These are phyloP conservation scores for Breviolum minutum DNA, from an alignment of 73 alveolate species.

Conservation along the genomic window DNA sequence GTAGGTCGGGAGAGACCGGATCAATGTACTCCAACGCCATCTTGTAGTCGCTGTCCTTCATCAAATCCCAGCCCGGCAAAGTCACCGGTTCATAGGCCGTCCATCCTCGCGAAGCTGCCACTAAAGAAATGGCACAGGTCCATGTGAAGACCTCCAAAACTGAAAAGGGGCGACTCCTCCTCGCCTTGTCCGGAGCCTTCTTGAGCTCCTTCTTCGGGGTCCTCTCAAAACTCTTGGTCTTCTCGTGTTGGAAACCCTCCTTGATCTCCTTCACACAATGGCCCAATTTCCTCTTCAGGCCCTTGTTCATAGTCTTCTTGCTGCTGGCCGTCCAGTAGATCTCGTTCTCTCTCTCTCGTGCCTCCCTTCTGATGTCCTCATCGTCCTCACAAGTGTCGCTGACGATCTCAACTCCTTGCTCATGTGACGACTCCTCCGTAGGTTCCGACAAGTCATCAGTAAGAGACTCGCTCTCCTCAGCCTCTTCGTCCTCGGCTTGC, in stretches of 20 bases:
- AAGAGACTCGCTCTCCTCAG: background rate
- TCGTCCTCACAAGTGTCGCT: background rate
- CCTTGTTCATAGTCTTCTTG: background rate
- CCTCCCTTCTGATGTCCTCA: background rate
- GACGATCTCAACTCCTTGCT: background rate
- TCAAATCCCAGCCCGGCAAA: background rate
- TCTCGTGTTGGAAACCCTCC: background rate
- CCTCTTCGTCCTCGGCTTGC: background rate
- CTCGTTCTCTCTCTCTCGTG: background rate
- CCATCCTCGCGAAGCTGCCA: background rate
- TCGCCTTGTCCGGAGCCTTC: too few species aligned
- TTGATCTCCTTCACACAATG: background rate
- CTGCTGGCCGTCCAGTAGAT: background rate
- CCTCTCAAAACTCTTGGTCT: background rate
- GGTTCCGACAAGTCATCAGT: background rate
- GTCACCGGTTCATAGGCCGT: background rate
- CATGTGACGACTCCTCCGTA: background rate
- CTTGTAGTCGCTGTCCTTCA: background rate
- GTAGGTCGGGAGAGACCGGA: background rate
- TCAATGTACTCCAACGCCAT: background rate
- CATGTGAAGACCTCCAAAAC: constrained; percentile 8
- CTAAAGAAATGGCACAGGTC: background rate
- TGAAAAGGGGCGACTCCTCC: background rate
- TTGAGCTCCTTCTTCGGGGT: background rate
- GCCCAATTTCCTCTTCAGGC: background rate